A percentile compares a stretch with the other conserved stretches of the same genome.
Evolutionary conservation across 2,329 filamentous ascomycete species (phyloP).

Genomic region (Diaporthe citri): DNA sequence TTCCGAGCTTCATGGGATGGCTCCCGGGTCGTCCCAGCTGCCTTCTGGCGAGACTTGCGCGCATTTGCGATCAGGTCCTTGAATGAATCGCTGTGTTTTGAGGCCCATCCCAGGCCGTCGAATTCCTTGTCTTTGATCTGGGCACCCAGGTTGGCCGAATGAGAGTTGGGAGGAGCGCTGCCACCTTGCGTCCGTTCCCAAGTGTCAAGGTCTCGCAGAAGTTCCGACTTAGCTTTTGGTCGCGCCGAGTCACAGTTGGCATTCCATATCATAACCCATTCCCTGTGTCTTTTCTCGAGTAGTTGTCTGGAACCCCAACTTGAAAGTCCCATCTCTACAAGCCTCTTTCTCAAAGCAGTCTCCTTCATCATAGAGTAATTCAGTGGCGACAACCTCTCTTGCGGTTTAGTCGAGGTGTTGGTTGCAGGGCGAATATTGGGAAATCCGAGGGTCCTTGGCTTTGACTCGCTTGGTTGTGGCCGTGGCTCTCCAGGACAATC

Average conservation of each 20-base stretch:
- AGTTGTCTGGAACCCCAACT: constrained; percentile 75
- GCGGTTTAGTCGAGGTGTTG: constrained; percentile 51
- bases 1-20: not conserved
- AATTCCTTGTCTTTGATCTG: constrained; percentile 90
- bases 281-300: constrained; percentile 84
- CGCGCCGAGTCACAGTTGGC: constrained; percentile 90
- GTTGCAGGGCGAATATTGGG: constrained; percentile 1
- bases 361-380: constrained; percentile 93
- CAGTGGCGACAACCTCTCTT: constrained; percentile 80
- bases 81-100: constrained; percentile 80
- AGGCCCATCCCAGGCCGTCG: constrained; percentile 81
- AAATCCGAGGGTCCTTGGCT: constrained; percentile 40
- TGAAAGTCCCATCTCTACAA: constrained; percentile 84
- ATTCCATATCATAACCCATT: constrained; percentile 97
- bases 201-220: constrained; percentile 82
- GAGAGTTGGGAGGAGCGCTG: constrained; percentile 58
- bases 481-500: constrained; percentile 59
- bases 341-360: constrained; percentile 80
- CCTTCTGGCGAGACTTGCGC: constrained; percentile 58
- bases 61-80: constrained; percentile 84
- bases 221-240: constrained; percentile 77
- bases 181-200: constrained; percentile 90
- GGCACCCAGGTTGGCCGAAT: constrained; percentile 53
- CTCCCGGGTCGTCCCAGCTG: constrained; percentile 34
- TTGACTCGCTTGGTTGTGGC: constrained; percentile 47